Evolutionary conservation across 805 yeast genomes (phyloP), one percentile per base, ranked within the genome.

Genomic region (Kodamaea leandrae): DNA sequence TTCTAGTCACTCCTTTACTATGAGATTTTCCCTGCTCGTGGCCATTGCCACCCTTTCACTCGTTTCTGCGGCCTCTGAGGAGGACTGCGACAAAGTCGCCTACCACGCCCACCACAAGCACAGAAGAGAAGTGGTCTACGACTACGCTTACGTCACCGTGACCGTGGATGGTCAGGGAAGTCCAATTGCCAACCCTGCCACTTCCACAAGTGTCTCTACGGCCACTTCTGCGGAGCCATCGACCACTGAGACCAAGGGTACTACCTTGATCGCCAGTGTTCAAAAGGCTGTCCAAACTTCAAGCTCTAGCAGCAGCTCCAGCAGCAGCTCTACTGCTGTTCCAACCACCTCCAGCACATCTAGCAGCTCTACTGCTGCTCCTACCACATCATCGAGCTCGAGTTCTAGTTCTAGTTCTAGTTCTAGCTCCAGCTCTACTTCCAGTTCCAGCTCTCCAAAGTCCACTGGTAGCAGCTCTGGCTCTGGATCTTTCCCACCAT

Each of bases 51-150:
- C 36, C 14, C 25, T 39, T 21, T 29, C 41, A 12, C 45, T 49
- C 25, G 49, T 54, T 28, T 9, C 36, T 9, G 53, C 53, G 15
- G 60, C 64, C 15, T 53, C 58, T 17, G 55, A 53, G 13, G 64
- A 66, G 33, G 71, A 58, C 45, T 72, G 75, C 48, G 57, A 69
- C 54, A 63, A 73, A 42, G 64, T 71, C 54, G 61, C 58, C 41
- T 60, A 62, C 55, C 86, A 80, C 66, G 71, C 72, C 44, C 84
- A 82, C 67, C 82, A 74, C 66, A 76, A 66, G 59, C 82, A 74
- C 63, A 78, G 71, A 63, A 74, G 79, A 68, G 82, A 77, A 35
- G 74, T 72, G 48, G 83, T 76, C 32, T 67, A 72, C 45, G 76
- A 72, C 54, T 72, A 72, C 47, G 74, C 71, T 25, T 60, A 65